Evolutionary conservation across 1,139 yeast genomes (phyloP).

Genomic region (Scheffersomyces illinoinensis): DNA sequence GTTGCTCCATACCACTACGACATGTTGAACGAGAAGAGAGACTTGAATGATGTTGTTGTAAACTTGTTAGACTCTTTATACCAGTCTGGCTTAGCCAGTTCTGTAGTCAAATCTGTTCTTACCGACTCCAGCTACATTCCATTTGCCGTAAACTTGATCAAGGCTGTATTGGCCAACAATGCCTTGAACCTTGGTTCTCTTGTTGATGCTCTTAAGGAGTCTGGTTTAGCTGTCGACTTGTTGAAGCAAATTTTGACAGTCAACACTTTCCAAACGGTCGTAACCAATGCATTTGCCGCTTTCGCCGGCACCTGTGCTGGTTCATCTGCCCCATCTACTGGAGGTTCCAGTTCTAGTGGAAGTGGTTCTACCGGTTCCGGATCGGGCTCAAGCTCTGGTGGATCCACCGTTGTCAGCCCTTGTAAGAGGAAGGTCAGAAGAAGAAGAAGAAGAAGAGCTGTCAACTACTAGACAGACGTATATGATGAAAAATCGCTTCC

Average conservation of each 20-base stretch:
- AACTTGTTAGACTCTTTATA: conserved; percentile 44
- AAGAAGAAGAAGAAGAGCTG: conserved; percentile 35
- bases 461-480: conserved; percentile 19
- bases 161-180: conserved; percentile 28
- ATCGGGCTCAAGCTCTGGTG: conserved; percentile 9
- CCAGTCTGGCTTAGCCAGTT: conserved; percentile 43
- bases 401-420: conserved; percentile 19
- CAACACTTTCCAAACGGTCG: conserved; percentile 37
- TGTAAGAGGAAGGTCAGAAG: conserved; percentile 32
- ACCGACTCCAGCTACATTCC: conserved; percentile 41
- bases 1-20: conserved; percentile 2
- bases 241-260: conserved; percentile 36
- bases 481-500: neutral
- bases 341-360: conserved; percentile 8
- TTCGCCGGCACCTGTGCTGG: conserved; percentile 39
- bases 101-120: conserved; percentile 41
- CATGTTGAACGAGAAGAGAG: conserved; percentile 18
- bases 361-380: conserved; percentile 2
- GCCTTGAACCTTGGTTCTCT: conserved; percentile 31
- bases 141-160: conserved; percentile 37
- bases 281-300: conserved; percentile 45
- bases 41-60: conserved; percentile 30
- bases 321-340: conserved; percentile 7
- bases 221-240: conserved; percentile 39
- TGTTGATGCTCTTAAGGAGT: conserved; percentile 34